A percentile compares a stretch with the other conserved stretches of the same genome.
Evolutionary conservation across 768 basidiomycete species (phyloP).

Genomic region (Inosperma sp.): DNA sequence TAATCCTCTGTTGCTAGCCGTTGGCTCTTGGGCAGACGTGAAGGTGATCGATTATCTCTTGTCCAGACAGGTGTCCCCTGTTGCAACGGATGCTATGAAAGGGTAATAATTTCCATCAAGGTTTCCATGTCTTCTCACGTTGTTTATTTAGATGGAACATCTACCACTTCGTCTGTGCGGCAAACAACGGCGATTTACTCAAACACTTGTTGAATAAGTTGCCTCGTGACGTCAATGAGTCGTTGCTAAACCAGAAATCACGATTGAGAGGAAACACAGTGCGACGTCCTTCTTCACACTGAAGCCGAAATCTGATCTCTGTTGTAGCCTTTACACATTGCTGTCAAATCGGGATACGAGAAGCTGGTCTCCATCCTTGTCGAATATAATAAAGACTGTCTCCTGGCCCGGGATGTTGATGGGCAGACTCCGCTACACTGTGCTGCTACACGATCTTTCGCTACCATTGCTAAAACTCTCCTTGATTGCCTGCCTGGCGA

Average conservation of each 20-base stretch:
- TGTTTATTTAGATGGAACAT: conserved; percentile 47
- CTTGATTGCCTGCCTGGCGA: conserved; percentile 35
- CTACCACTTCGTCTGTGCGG: conserved; percentile 42
- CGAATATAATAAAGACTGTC: conserved; percentile 31
- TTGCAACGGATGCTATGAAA: conserved; percentile 35
- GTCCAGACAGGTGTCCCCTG: conserved; percentile 40
- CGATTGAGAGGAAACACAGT: conserved; percentile 47
- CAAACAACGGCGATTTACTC: conserved; percentile 29
- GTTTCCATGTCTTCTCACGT: neutral
- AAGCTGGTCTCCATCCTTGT: conserved; percentile 34
- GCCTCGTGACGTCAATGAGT: conserved; percentile 44
- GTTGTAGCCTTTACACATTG: conserved; percentile 50
- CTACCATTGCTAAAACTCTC: conserved; percentile 36
- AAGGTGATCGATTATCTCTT: conserved; percentile 49
- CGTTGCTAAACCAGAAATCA: conserved; percentile 43
- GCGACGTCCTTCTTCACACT: conserved; percentile 4
- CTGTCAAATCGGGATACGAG: conserved; percentile 35
- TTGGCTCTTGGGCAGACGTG: conserved; percentile 22
- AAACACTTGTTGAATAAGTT: conserved; percentile 46
- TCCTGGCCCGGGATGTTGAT: conserved; percentile 40
- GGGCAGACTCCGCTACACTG: conserved; percentile 52
- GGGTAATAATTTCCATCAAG: conserved; percentile 34
- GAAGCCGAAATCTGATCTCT: neutral
- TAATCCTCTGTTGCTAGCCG: conserved; percentile 44
- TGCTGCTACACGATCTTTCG: conserved; percentile 34